Conservation (phyloP, 2,329 filamentous ascomycete genomes). For the Penicillium sp. region DNA sequence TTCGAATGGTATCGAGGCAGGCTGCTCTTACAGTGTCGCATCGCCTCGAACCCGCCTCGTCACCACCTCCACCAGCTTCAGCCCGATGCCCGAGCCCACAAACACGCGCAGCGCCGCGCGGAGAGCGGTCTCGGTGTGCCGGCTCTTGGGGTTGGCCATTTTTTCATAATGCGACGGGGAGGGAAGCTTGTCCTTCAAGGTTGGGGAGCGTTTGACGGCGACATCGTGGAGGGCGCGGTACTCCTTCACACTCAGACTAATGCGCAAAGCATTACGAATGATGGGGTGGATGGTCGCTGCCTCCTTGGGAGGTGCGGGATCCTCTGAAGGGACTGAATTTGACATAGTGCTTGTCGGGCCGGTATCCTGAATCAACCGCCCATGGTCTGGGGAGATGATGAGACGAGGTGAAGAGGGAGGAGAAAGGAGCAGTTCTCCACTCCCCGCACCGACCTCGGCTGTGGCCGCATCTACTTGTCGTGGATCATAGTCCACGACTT, state of each 20-base stretch:
- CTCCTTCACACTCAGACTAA: conserved; percentile 77
- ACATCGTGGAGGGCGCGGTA: conserved; percentile 82
- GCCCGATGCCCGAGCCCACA: conserved; percentile 56
- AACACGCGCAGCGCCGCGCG: conserved; percentile 69
- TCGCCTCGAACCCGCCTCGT: conserved; percentile 24
- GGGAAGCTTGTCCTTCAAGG: conserved; percentile 53
- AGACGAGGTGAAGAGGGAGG: conserved; percentile 1
- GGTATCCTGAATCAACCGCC: conserved; percentile 6
- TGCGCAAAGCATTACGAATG: conserved; percentile 77
- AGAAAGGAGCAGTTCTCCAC: conserved; percentile 5
- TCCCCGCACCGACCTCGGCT: conserved; percentile 9
- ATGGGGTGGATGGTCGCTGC: conserved; percentile 58
- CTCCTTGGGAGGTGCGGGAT: conserved; percentile 3
- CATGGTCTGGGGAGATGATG: conserved; percentile 3
- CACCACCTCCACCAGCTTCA: conserved; percentile 60
- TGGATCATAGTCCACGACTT: too few relatives aligned
- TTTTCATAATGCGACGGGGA: conserved; percentile 50
- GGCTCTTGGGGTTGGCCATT: conserved; percentile 52
- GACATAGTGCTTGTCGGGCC: conserved; percentile 23
- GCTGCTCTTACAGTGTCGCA: conserved; percentile 20
- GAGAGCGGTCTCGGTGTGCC: conserved; percentile 66
- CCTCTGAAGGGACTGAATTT: conserved; percentile 11
- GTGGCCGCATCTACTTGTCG: background rate
- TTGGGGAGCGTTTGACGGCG: conserved; percentile 66
- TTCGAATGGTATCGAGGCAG: background rate